phyloP scores from a whole-genome alignment of 202 grass and related monocot genomes.

The Hordeum pubiflorum region DNA sequence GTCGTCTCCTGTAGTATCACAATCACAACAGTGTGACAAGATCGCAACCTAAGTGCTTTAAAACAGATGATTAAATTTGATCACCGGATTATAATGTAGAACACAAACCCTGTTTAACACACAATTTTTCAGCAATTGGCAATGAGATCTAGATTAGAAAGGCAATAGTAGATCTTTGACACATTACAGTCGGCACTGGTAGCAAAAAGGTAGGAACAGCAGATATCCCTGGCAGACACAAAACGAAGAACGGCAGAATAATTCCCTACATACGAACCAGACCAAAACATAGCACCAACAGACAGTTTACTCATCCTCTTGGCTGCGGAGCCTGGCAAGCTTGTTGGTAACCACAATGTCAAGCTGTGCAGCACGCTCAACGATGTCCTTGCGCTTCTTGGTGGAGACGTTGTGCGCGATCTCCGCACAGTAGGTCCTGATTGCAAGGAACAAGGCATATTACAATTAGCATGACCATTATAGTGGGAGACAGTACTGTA shows the following conservation, averaged over 20 bases:
- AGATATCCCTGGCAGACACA: conserved; percentile 1
- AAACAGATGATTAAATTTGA: not conserved
- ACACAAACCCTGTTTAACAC: not conserved
- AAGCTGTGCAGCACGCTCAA: conserved; percentile 68
- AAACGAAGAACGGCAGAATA: not conserved
- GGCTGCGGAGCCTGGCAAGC: conserved; percentile 62
- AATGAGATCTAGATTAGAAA: not conserved
- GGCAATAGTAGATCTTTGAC: not conserved
- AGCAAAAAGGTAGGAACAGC: conserved; percentile 9
- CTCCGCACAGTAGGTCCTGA: conserved; percentile 75
- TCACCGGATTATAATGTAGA: not conserved
- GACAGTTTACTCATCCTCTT: conserved; percentile 53
- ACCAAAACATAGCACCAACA: not conserved
- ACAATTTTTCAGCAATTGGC: not conserved
- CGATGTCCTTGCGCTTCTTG: conserved; percentile 67
- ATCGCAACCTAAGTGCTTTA: too few relatives aligned
- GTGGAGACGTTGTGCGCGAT: conserved; percentile 66
- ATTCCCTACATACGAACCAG: not conserved
- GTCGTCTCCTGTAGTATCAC: not conserved
- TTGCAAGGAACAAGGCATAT: not conserved
- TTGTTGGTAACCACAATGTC: conserved; percentile 80
- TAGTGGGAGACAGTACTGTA: not conserved
- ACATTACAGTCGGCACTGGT: not conserved
- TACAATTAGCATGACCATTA: not conserved
- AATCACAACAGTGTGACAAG: not conserved